Conservation (phyloP, 169 alveolate species). For the Plasmodium yoelii region DNA sequence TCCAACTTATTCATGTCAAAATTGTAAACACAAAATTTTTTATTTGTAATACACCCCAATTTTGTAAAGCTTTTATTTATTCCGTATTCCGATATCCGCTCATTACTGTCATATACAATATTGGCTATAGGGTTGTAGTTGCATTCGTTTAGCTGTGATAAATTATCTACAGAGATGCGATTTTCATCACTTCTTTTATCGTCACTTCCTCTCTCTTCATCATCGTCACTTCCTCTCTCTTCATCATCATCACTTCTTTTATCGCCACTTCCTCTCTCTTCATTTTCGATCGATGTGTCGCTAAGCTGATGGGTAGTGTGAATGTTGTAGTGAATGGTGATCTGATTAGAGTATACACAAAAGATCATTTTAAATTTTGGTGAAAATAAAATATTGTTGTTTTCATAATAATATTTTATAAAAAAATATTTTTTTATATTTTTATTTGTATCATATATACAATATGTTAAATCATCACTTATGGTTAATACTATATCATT, state of each 20-base stretch:
- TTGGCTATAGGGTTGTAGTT: constrained; percentile 29
- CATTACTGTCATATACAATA: constrained; percentile 24
- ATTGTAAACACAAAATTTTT: constrained; percentile 28
- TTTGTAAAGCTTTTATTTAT: constrained; percentile 15
- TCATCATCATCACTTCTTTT: too few relatives aligned
- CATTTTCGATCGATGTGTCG: too few relatives aligned
- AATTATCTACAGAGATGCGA: too few relatives aligned
- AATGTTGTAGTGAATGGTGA: constrained; percentile 22
- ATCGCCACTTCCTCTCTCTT: too few relatives aligned
- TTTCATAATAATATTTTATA: background rate
- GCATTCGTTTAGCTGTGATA: too few relatives aligned
- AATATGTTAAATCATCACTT: constrained; percentile 61
- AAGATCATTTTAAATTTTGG: constrained; percentile 15
- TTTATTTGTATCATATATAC: background rate
- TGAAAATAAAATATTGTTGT: constrained; percentile 17
- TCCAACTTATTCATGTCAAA: background rate
- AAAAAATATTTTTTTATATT: constrained; percentile 1
- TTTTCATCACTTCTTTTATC: too few relatives aligned
- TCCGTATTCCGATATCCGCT: constrained; percentile 3
- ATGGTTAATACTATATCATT: background rate
- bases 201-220: too few relatives aligned
- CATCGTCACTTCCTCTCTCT: too few relatives aligned
- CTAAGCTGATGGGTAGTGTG: too few relatives aligned
- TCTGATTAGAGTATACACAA: constrained; percentile 17
- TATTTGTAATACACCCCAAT: constrained; percentile 52